Evolutionary conservation across 2,329 filamentous ascomycete genomes (phyloP).

Genomic region (Scedosporium dehoogii): DNA sequence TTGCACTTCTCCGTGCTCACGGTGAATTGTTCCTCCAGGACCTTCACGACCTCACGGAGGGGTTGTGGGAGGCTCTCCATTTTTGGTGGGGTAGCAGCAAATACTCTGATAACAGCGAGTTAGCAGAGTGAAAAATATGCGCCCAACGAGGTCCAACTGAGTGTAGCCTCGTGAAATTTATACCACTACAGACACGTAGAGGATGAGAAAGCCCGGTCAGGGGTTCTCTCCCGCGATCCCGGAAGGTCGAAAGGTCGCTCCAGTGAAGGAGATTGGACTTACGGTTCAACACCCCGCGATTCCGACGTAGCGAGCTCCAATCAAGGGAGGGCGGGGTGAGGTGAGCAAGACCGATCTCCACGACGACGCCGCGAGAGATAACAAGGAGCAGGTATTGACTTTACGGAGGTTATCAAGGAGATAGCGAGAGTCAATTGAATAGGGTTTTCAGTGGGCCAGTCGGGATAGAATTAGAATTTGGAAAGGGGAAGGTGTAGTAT

Average conservation of each 20-base stretch:
- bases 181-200: no score
- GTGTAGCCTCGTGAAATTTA: no score
- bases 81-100: background rate
- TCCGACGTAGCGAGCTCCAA: conserved; percentile 2
- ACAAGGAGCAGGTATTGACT: background rate
- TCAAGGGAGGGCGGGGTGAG: background rate
- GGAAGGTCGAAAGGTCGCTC: background rate
- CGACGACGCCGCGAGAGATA: background rate
- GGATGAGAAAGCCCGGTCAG: no score
- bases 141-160: no score
- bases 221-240: background rate
- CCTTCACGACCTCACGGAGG: conserved; percentile 68
- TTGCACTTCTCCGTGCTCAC: conserved; percentile 74
- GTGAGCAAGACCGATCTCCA: background rate
- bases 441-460: background rate
- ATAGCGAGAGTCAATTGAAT: background rate
- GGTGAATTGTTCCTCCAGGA: conserved; percentile 75
- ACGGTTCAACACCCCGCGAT: conserved; percentile 12
- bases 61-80: conserved; percentile 85
- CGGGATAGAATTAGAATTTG: no score
- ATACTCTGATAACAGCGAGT: background rate
- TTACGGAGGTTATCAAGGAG: background rate
- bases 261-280: background rate
- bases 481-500: no score
- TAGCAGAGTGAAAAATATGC: no score